Conservation (phyloP, 2,329 filamentous ascomycete genomes). For the Alternaria gaisen region DNA sequence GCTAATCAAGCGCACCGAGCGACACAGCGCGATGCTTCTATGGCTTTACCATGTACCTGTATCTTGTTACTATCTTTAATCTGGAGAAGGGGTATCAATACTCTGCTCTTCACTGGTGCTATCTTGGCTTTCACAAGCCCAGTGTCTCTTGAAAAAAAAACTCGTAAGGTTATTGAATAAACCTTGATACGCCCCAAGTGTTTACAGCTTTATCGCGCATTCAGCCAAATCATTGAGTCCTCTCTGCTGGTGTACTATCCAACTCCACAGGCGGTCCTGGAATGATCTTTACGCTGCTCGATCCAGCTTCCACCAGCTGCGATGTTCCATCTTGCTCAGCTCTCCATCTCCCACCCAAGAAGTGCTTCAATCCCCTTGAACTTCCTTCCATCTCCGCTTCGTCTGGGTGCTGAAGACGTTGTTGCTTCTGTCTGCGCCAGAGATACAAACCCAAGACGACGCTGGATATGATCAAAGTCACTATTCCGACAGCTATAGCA, state of each 20-base stretch:
- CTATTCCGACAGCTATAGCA: not conserved
- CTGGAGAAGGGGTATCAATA: no score
- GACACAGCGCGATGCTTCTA: no score
- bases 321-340: not conserved
- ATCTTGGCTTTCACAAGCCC: no score
- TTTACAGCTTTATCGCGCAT: not conserved
- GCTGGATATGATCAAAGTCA: not conserved
- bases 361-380: not conserved
- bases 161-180: accelerated
- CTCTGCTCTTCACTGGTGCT: accelerated
- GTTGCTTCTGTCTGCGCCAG: not conserved
- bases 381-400: not conserved
- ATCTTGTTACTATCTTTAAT: no score
- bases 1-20: accelerated
- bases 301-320: not conserved
- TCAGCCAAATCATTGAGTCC: not conserved
- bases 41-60: no score
- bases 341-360: not conserved
- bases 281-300: not conserved
- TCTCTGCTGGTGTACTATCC: not conserved
- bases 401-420: no score
- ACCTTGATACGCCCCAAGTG: no score
- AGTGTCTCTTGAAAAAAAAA: no score
- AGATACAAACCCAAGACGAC: not conserved
- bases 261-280: not conserved